Evolutionary conservation across 257 asterid species (phyloP).

Genomic region (Cinchona pubescens): DNA sequence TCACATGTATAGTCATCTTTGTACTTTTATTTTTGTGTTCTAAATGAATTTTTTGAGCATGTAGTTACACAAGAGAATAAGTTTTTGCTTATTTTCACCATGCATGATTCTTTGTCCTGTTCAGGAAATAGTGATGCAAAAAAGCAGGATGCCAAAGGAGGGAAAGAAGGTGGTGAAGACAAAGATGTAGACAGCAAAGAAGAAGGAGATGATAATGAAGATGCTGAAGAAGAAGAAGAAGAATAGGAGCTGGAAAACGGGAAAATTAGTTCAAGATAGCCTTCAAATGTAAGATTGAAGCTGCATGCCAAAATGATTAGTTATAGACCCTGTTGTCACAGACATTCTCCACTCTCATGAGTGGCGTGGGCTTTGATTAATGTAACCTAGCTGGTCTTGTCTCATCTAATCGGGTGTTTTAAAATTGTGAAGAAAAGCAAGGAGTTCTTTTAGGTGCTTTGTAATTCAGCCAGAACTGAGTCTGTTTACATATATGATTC

Average conservation of each 20-base stretch:
- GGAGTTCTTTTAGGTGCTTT: neutral
- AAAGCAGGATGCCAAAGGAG: slow-evolving; percentile 14
- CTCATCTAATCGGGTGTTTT: neutral
- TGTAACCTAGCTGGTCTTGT: neutral
- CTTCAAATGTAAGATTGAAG: neutral
- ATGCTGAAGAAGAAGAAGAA: slow-evolving; percentile 9
- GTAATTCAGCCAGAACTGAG: neutral
- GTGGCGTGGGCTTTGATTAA: neutral
- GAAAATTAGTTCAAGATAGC: neutral
- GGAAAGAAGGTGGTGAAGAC: slow-evolving; percentile 2
- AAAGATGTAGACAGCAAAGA: neutral
- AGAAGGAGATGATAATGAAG: slow-evolving; percentile 17
- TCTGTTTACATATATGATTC: neutral
- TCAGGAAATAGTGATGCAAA: slow-evolving; percentile 19
- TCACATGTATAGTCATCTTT: neutral
- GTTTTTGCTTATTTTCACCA: neutral
- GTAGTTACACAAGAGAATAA: neutral
- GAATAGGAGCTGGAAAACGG: slow-evolving; percentile 14
- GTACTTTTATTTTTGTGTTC: neutral
- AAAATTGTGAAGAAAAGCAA: neutral
- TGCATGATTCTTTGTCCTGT: neutral
- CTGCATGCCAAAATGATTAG: neutral
- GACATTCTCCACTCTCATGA: neutral
- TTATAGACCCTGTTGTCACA: neutral
- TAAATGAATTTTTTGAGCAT: neutral